Base-by-base conservation (phyloP, 345 rosid genomes). In the Lenwebbia sp. region DNA sequence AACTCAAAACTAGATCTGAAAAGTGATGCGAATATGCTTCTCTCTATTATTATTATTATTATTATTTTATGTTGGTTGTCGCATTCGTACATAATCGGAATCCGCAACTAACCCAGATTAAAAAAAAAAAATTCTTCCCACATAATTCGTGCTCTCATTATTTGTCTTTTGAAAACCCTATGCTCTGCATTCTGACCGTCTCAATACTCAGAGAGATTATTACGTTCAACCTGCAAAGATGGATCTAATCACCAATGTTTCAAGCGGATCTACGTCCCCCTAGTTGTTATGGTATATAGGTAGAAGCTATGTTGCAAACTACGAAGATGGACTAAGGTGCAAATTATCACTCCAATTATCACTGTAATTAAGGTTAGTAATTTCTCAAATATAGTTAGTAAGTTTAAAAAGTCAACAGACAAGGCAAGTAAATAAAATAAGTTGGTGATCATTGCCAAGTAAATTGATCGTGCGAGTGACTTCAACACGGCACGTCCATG, bases 1-100 rank as follows among this genome's bases (percentile, higher is more conserved):
- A 15, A 62, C 9, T 62, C 33, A 14, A 28, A 62, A 62, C 0
- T 0, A 7, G 5, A 52, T 28, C 0, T 62, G 0, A 28, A 30
- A 1, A 28, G 40, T 3, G 40, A 62, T 28, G 11, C 11, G 0
- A 62, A 3, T 62, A 28, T 3, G 33, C 22, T 0, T 60, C 6
- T n/a, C 19, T 58, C 28, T 0, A n/a, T n/a, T n/a, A n/a, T n/a
- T n/a, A n/a, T n/a, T n/a, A n/a, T n/a, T n/a, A n/a, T n/a, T n/a
- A n/a, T n/a, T n/a, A n/a, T n/a, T n/a, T n/a, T n/a, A n/a, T 26
- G 10, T 13, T 60, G 15, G 13, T 28, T 60, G 10, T 60, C 37
- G 4, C 37, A 13, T 60, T 60, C 13, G 3, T 28, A 13, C 0
- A 13, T 9, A 28, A n/a, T 28, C 13, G 19, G 28, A n/a, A 60